Base-by-base conservation (phyloP, 2,329 filamentous ascomycete species). In the Alternaria viburni region DNA sequence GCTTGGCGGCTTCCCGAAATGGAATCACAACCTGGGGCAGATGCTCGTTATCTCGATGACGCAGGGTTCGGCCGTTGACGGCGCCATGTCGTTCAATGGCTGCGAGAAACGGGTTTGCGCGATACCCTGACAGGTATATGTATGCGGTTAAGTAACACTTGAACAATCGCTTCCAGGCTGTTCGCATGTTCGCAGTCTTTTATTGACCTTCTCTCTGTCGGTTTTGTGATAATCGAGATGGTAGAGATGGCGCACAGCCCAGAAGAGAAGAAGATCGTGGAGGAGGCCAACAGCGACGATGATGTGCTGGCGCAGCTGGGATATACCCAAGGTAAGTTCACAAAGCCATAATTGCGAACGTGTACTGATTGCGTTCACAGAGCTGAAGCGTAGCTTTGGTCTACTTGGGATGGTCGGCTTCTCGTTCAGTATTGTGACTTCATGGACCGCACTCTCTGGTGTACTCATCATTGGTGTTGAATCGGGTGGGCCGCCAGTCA, bases 321-420 rank as follows among this genome's bases (percentile, higher is more conserved):
- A 0, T 83, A 83, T 57, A 73, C 80, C 12, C 80, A 80, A 63
- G 79, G 79, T 77, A 62, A 25, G 64, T 26, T 9, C 21, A 11
- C 2, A 19, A 13, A 6, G 21, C 12, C 5, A 21, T 3, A 46
- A 19, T 17, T 11, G 4, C 12, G 10, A n/a, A 26, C 11, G 19
- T 13, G 10, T 25, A 25, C 56, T 62, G 25, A 59, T 19, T 7
- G 15, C 12, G 3, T 45, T n/a, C 28, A 3, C 57, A 86, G 86
- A 88, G 74, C 81, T 88, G 67, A 87, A 86, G 72, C 84, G 86
- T 9, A 85, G 81, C 9, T 88, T 88, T 67, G 81, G 84, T 10
- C 74, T 87, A 6, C 67, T 88, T 26, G 86, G 86, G 36, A 88
- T 88, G 85, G 81, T 88, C 32, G 86, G 85, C 1, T 88, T 89